Evolutionary conservation across 495 filamentous ascomycete species (phyloP).

Genomic region (Penicillium riverlandense): DNA sequence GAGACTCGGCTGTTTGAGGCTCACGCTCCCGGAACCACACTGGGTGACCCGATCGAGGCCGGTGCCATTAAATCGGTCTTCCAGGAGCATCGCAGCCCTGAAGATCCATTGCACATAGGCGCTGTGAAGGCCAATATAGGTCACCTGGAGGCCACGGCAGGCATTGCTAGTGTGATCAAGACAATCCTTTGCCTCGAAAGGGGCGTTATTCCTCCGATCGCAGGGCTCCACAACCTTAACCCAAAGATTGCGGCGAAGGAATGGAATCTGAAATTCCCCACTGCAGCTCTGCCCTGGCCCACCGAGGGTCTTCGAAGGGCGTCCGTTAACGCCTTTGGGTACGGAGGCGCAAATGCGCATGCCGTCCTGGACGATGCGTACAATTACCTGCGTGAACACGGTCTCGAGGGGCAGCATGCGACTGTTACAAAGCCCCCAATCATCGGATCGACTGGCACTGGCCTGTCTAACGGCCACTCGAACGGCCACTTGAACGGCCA

Average conservation of each 20-base stretch:
- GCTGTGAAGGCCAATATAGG: conserved; percentile 36
- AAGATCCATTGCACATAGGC: conserved; percentile 14
- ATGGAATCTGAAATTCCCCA: conserved; percentile 22
- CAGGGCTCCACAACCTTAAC: conserved; percentile 20
- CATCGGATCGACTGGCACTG: background rate
- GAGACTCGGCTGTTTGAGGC: conserved; percentile 20
- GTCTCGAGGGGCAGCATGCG: too few relatives aligned
- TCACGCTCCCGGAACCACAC: conserved; percentile 49
- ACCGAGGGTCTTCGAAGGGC: conserved; percentile 16
- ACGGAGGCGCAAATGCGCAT: conserved; percentile 35
- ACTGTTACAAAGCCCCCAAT: background rate
- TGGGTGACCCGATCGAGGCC: conserved; percentile 56
- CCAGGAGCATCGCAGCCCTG: conserved; percentile 1
- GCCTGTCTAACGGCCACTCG: too few relatives aligned
- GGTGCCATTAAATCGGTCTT: conserved; percentile 35
- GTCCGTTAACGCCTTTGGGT: conserved; percentile 31
- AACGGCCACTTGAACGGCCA: too few relatives aligned
- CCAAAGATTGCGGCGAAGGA: conserved; percentile 17
- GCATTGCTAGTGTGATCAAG: conserved; percentile 29
- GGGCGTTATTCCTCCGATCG: conserved; percentile 18
- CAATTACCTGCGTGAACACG: conserved; percentile 4
- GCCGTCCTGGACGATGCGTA: conserved; percentile 28
- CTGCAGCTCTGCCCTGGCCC: conserved; percentile 11
- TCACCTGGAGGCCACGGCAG: conserved; percentile 26
- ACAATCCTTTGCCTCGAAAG: conserved; percentile 23